Percentiles rank a stretch among this genome's conserved stretches.
These are phyloP conservation scores for Aspergillus carbonarius DNA, from an alignment of 2,329 filamentous ascomycete genomes.

Conservation along the genomic window DNA sequence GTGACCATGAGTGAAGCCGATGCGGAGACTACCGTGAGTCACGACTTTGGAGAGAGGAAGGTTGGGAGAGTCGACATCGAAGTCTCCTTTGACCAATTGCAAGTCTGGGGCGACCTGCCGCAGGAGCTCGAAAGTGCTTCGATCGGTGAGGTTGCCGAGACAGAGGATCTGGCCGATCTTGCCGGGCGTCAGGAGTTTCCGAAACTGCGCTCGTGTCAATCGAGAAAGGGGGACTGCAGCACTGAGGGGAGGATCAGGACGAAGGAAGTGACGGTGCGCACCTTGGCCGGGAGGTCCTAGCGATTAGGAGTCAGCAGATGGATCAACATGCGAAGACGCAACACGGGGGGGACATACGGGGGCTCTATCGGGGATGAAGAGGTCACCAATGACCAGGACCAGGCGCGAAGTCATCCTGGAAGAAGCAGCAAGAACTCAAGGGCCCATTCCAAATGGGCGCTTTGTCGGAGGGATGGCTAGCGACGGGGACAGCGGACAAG, in stretches of 20 bases:
- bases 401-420: conserved; percentile 73
- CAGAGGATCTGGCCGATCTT: conserved; percentile 82
- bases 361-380: conserved; percentile 90
- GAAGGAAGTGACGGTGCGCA: conserved; percentile 39
- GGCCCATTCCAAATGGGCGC: conserved; percentile 25
- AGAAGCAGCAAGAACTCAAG: conserved; percentile 25
- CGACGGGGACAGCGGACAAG: not conserved
- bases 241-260: not conserved
- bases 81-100: conserved; percentile 69
- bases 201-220: conserved; percentile 60
- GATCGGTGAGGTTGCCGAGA: conserved; percentile 77
- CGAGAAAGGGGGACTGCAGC: conserved; percentile 8
- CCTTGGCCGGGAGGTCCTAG: conserved; percentile 82
- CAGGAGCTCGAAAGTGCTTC: conserved; percentile 76
- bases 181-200: conserved; percentile 77
- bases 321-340: conserved; percentile 12
- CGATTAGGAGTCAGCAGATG: conserved; percentile 15
- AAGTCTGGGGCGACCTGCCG: conserved; percentile 70
- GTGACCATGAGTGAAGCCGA: conserved; percentile 70
- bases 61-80: conserved; percentile 66
- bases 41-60: conserved; percentile 67
- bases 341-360: conserved; percentile 56
- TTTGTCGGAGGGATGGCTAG: not conserved
- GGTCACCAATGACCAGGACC: conserved; percentile 87
- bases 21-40: conserved; percentile 66